Conservation (phyloP, 2,329 filamentous ascomycete species). For the Raffaelea deltoideospora region DNA sequence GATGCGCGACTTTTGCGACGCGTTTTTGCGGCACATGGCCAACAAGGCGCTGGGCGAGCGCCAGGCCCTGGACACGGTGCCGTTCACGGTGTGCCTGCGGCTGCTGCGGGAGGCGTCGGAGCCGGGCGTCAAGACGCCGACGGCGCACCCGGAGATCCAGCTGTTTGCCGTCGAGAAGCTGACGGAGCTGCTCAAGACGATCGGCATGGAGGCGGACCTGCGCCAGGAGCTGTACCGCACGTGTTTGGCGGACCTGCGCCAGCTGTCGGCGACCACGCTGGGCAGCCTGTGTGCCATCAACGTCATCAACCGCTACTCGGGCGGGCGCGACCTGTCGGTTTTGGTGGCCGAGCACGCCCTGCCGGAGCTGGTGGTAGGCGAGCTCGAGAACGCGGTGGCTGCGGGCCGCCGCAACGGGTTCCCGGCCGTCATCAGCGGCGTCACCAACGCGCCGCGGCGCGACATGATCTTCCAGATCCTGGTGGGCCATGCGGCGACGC, state of each 20-base stretch:
- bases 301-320: constrained; percentile 29
- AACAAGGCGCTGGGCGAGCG: constrained; percentile 17
- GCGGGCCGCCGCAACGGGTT: constrained; percentile 25
- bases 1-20: constrained; percentile 47
- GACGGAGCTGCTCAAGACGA: constrained; percentile 36
- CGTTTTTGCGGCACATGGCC: constrained; percentile 34
- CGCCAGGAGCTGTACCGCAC: constrained; percentile 47
- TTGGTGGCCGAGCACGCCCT: constrained; percentile 47
- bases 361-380: constrained; percentile 45
- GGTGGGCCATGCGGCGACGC: constrained; percentile 35
- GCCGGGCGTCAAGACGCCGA: constrained; percentile 33
- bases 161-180: constrained; percentile 48
- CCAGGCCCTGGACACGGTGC: constrained; percentile 20
- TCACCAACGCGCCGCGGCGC: constrained; percentile 35
- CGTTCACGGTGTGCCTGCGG: constrained; percentile 42
- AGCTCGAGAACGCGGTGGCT: constrained; percentile 42
- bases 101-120: constrained; percentile 58
- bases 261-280: constrained; percentile 46
- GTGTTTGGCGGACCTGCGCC: constrained; percentile 54
- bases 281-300: constrained; percentile 58
- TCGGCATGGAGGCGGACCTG: constrained; percentile 37
- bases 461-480: constrained; percentile 46
- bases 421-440: constrained; percentile 28
- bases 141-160: constrained; percentile 47
- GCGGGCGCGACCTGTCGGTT: constrained; percentile 35